A percentile compares a stretch with the other conserved stretches of the same genome.
Evolutionary conservation across 192 early-diverging fungal genomes (phyloP).

Genomic region (Gryganskiella cystojenkinii): DNA sequence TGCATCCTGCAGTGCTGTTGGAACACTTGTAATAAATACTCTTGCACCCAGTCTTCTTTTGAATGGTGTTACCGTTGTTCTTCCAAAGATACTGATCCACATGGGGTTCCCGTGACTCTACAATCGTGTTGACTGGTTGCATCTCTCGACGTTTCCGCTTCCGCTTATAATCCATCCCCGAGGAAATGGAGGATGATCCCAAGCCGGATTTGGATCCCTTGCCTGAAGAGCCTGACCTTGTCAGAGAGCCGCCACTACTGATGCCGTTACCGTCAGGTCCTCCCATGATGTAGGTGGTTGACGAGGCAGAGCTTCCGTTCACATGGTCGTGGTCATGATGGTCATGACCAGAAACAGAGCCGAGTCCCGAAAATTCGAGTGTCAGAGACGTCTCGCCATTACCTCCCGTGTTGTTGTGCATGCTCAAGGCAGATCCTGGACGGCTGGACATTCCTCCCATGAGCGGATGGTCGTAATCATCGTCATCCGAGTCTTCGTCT

Average conservation of each 20-base stretch:
- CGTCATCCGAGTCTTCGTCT: constrained; percentile 27
- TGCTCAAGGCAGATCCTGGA: constrained; percentile 32
- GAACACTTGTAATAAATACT: constrained; percentile 72
- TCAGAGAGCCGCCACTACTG: no score
- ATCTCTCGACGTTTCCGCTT: constrained; percentile 68
- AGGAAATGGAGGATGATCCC: no score
- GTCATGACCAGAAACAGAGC: constrained; percentile 19
- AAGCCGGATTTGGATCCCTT: no score
- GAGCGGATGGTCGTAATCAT: constrained; percentile 25
- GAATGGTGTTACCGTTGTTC: constrained; percentile 70
- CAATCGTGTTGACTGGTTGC: constrained; percentile 68
- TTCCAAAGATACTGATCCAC: constrained; percentile 64
- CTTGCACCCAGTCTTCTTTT: constrained; percentile 66
- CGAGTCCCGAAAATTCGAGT: constrained; percentile 27
- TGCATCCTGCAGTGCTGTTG: constrained; percentile 62
- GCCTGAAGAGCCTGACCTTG: no score
- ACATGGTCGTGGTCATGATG: constrained; percentile 3
- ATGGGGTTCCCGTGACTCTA: constrained; percentile 64
- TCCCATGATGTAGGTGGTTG: no score
- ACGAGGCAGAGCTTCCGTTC: background rate
- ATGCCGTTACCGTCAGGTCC: no score
- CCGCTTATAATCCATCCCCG: constrained; percentile 47
- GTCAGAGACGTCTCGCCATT: constrained; percentile 34
- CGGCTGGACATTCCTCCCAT: constrained; percentile 34
- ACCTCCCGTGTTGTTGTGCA: constrained; percentile 31